phyloP scores from a whole-genome alignment of 345 rosid genomes.

The Lepidium sativum region DNA sequence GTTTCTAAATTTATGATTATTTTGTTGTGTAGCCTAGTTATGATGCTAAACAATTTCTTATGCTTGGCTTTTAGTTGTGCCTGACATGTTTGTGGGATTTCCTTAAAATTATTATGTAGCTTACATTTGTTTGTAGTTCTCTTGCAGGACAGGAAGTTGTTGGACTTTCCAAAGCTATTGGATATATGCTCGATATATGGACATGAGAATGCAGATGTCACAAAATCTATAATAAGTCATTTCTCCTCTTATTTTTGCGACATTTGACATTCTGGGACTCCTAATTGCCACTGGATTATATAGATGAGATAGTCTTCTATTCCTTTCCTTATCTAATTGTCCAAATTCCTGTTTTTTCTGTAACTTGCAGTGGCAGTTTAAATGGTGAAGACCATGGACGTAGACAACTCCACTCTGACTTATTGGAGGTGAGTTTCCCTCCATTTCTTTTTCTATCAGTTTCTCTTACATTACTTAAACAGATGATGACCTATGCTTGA shows the following conservation, averaged over 20 bases:
- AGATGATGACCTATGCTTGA: background rate
- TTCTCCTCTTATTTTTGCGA: background rate
- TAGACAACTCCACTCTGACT: too few species aligned
- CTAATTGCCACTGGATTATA: too few species aligned
- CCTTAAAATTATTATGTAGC: background rate
- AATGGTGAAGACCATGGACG: constrained; percentile 35
- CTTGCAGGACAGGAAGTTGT: constrained; percentile 84
- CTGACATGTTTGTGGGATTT: background rate
- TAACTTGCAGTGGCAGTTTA: constrained; percentile 7
- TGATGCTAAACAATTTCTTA: background rate
- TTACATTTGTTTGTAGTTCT: constrained; percentile 52
- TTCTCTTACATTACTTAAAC: too few species aligned
- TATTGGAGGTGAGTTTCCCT: too few species aligned
- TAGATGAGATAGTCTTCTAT: background rate
- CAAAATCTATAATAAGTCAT: constrained; percentile 56
- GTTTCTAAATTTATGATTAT: too few species aligned
- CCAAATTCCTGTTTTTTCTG: background rate
- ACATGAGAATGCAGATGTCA: constrained; percentile 82
- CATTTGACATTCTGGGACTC: background rate
- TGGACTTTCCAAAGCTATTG: constrained; percentile 84
- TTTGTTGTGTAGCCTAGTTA: too few species aligned
- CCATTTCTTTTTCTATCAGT: too few species aligned
- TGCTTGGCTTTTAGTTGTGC: background rate
- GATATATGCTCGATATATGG: constrained; percentile 89
- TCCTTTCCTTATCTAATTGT: background rate